Base-by-base conservation (phyloP, 1,284 basidiomycete species). In the Inonotus hispidus region DNA sequence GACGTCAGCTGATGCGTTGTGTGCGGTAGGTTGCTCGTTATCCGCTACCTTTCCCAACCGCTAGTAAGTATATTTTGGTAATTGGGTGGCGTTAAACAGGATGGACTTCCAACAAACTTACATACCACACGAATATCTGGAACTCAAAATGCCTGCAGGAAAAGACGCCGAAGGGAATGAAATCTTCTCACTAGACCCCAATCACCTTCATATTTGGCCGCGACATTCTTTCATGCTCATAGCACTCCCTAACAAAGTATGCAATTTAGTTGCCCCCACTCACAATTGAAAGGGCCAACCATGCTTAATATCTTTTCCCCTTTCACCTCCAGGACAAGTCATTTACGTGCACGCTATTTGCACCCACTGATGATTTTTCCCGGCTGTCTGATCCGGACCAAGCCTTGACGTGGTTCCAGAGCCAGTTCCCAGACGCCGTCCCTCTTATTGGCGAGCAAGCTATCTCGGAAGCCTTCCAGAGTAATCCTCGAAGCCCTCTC, bases 131-230 rank as follows among this genome's bases (percentile, higher is more conserved):
- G 93, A 94, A 69, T 99, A 99, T 76, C 81, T 98, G 68, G 96
- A 99, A 79, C 83, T 99, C 58, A 93, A 89, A 77, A 95, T 99
- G 83, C 93, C 94, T 66, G 81, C 95, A 68, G 89, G 89, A 62
- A 75, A 79, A 61, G 80, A 83, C 68, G 74, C 71, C 69, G 74
- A 81, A 67, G 90, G 84, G 66, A 77, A 84, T 63, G 73, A 83
- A 62, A 79, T 75, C 29, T 99, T 92, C 77, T 79, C 86, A 56
- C 85, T 99, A 74, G 93, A 97, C 80, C 90, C 92, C 66, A 89
- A 93, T 75, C 93, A 98, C 75, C 85, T 99, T 66, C 97, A 99
- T 78, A 98, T 99, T 71, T 99, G 96, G 96, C 97, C 96, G 62
- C 87, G 95, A 70, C 92, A 95, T 74, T 91, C 93, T 56, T 98